Base-by-base conservation (phyloP, 2,329 filamentous ascomycete genomes). In the Podosphaera xanthii region DNA sequence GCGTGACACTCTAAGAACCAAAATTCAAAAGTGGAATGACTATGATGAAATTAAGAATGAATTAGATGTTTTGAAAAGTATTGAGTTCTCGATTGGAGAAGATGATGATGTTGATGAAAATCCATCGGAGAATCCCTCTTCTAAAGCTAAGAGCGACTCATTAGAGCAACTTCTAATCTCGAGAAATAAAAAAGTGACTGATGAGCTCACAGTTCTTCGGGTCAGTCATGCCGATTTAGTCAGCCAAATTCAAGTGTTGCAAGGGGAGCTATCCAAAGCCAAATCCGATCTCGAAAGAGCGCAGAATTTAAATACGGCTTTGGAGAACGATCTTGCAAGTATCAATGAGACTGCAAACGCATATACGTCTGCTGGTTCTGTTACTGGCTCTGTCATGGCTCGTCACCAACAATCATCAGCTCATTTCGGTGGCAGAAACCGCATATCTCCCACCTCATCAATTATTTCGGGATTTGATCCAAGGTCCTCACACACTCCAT, bases 401-500 rank as follows among this genome's bases (percentile, higher is more conserved):
- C 81, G 86, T 56, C 86, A 89, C 67, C 83, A 86, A 1, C 82
- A 81, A 64, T 82, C 86, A 2, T 82, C 86, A 1, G 71, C 76
- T 10, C 76, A 75, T 46, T 75, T 77, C 1, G 64, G 63, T 22
- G 79, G 86, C 56, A 80, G 82, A 66, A 81, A 85, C 36, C 80
- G 84, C 48, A 80, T 85, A 14, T 97, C 92, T 2, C 94, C 92
- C 0, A 97, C 92, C 0, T 97, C 91, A 3, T 97, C 91, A 30
- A 97, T 98, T 66, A 97, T 98, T 66, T 96, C 90, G 61, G 92
- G 92, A n/a, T 89, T 96, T 68, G 87, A 94, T 67, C 83, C 86
- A 31, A 77, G 80, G 50, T 75, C 74, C 49, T 72, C 76, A 46
- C 73, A 76, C 14, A 66, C 63, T 4, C 69, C 72, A 44, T 75